Evolutionary conservation across 495 filamentous ascomycete genomes (phyloP).

Genomic region (Amniculicola lignicola): DNA sequence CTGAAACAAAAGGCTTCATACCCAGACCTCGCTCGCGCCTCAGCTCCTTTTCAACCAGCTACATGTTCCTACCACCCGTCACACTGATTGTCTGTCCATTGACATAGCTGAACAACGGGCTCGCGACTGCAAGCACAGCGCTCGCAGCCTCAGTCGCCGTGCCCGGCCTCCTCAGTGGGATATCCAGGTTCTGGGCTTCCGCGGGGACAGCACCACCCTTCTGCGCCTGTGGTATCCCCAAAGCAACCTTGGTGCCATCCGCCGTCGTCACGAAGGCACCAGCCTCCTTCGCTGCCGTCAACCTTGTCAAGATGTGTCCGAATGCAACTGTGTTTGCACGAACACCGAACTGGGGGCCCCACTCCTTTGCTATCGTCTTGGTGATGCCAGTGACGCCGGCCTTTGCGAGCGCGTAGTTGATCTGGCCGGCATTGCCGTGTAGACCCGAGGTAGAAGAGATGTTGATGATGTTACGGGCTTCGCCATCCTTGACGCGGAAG

Average conservation of each 20-base stretch:
- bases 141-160: slow-evolving; percentile 75
- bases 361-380: slow-evolving; percentile 87
- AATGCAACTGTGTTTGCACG: slow-evolving; percentile 81
- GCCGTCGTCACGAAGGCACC: slow-evolving; percentile 72
- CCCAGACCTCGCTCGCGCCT: neutral
- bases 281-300: slow-evolving; percentile 76
- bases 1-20: slow-evolving; percentile 15
- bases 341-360: slow-evolving; percentile 81
- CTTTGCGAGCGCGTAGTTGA: slow-evolving; percentile 82
- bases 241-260: slow-evolving; percentile 70
- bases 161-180: slow-evolving; percentile 72
- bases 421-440: slow-evolving; percentile 81
- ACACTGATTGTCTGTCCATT: slow-evolving; percentile 81
- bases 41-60: slow-evolving; percentile 26
- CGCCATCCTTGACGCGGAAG: slow-evolving; percentile 81
- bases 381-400: slow-evolving; percentile 75
- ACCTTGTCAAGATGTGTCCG: slow-evolving; percentile 70
- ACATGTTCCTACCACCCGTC: slow-evolving; percentile 82
- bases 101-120: slow-evolving; percentile 76
- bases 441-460: slow-evolving; percentile 75
- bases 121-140: slow-evolving; percentile 73
- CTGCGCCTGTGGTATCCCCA: slow-evolving; percentile 69
- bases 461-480: slow-evolving; percentile 74
- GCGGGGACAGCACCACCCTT: slow-evolving; percentile 38
- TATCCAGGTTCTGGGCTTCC: slow-evolving; percentile 53